These are phyloP conservation scores for Cyclotella kingstonii DNA, from an alignment of 108 stramenopile genomes.

Conservation along the genomic window DNA sequence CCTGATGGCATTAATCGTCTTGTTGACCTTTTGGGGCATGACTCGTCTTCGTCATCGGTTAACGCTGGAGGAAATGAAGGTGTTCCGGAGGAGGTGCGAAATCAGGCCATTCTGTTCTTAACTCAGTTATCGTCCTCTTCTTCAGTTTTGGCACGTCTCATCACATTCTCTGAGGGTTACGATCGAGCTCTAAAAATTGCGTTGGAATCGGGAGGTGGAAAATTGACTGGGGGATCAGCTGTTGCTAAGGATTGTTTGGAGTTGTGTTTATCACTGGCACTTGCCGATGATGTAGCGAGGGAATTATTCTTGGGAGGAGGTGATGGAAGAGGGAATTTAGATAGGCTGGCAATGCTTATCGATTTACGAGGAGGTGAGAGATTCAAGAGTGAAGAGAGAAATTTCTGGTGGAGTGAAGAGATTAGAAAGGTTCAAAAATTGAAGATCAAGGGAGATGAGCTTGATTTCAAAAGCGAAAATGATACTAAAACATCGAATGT, in stretches of 20 bases:
- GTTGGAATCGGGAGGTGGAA: slow-evolving; percentile 40
- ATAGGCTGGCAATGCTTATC: slow-evolving; percentile 57
- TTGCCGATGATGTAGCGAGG: slow-evolving; percentile 57
- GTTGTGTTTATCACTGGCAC: slow-evolving; percentile 47
- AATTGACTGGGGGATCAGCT: slow-evolving; percentile 45
- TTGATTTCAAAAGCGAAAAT: background rate
- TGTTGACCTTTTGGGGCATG: slow-evolving; percentile 56
- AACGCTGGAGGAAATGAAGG: background rate
- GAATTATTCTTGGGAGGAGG: slow-evolving; percentile 49
- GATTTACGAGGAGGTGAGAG: slow-evolving; percentile 64
- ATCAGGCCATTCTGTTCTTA: slow-evolving; percentile 62
- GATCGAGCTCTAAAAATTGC: slow-evolving; percentile 53
- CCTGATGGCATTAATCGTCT: slow-evolving; percentile 78
- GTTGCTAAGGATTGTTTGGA: slow-evolving; percentile 57
- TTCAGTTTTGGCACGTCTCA: slow-evolving; percentile 59
- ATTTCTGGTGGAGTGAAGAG: slow-evolving; percentile 43
- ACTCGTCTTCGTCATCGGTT: background rate
- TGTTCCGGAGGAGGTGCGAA: slow-evolving; percentile 61
- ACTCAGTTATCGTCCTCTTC: slow-evolving; percentile 46
- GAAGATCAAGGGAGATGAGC: slow-evolving; percentile 1
- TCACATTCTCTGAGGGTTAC: slow-evolving; percentile 69
- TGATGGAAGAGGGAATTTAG: slow-evolving; percentile 48
- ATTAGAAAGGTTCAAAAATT: slow-evolving; percentile 1
- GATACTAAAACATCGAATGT: background rate
- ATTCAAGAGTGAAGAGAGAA: slow-evolving; percentile 39